phyloP scores from a whole-genome alignment of 176 grass and related monocot genomes.

The Raddia distichophylla region DNA sequence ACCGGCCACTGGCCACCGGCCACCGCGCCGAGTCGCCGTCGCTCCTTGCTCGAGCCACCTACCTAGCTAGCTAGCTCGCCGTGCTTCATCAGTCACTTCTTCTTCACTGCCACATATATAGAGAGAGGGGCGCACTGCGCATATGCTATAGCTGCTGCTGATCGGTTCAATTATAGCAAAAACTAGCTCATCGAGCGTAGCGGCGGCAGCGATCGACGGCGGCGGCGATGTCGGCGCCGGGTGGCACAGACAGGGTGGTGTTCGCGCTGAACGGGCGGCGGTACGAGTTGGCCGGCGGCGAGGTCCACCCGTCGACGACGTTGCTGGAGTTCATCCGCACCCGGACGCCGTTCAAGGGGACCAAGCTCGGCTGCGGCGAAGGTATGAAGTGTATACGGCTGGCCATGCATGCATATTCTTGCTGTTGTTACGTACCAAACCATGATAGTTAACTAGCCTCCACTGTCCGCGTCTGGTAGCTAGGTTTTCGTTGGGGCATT shows the following conservation, averaged over 20 bases:
- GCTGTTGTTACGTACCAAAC: neutral
- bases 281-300: conserved; percentile 44
- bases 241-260: conserved; percentile 34
- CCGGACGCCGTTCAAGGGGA: conserved; percentile 59
- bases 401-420: neutral
- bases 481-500: too few relatives aligned
- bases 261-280: conserved; percentile 71
- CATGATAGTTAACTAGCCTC: too few relatives aligned
- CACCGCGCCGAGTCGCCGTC: too few relatives aligned
- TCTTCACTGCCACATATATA: too few relatives aligned
- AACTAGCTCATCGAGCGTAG: neutral
- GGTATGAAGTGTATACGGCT: conserved; percentile 31
- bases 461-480: too few relatives aligned
- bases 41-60: too few relatives aligned
- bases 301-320: conserved; percentile 56
- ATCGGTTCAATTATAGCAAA: neutral
- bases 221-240: neutral
- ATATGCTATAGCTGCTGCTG: too few relatives aligned
- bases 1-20: too few relatives aligned
- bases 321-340: conserved; percentile 84
- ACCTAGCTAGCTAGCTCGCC: too few relatives aligned
- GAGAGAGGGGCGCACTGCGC: too few relatives aligned
- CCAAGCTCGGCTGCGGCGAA: conserved; percentile 82
- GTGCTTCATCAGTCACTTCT: too few relatives aligned
- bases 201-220: neutral